Percentiles rank a stretch among this genome's conserved stretches.
Conservation (phyloP, 805 yeast genomes). For the Schizosaccharomyces lindneri region DNA sequence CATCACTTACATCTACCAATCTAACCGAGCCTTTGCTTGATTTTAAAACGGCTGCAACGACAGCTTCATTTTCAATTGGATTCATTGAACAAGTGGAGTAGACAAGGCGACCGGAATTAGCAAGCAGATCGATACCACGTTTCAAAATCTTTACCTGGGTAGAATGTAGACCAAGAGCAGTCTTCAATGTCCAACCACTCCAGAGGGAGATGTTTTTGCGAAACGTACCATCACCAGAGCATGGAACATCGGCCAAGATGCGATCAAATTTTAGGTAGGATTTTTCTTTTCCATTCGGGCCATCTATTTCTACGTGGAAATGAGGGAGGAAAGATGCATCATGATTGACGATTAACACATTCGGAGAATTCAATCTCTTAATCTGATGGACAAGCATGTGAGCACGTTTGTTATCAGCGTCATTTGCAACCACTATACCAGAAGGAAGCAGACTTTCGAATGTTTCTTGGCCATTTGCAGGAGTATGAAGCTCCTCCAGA, state of each 20-base stretch:
- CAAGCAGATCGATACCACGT: slow-evolving; percentile 73
- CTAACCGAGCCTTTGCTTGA: slow-evolving; percentile 35
- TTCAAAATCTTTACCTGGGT: slow-evolving; percentile 69
- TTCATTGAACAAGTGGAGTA: slow-evolving; percentile 91
- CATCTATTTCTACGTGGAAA: slow-evolving; percentile 19
- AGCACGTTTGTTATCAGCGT: slow-evolving; percentile 81
- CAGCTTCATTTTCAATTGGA: slow-evolving; percentile 94
- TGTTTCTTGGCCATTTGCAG: slow-evolving; percentile 5
- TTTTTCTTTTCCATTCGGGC: slow-evolving; percentile 1
- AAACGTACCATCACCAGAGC: slow-evolving; percentile 98
- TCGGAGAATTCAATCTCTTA: slow-evolving; percentile 79
- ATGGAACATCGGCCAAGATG: slow-evolving; percentile 90
- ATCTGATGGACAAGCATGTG: slow-evolving; percentile 97
- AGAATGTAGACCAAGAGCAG: slow-evolving; percentile 71
- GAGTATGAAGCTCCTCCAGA: slow-evolving; percentile 58
- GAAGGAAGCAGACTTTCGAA: slow-evolving; percentile 20
- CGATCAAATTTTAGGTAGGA: slow-evolving; percentile 58
- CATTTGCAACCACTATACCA: slow-evolving; percentile 90
- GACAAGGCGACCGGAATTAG: slow-evolving; percentile 75
- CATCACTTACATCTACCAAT: slow-evolving; percentile 43
- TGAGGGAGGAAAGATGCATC: slow-evolving; percentile 92
- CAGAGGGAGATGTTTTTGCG: slow-evolving; percentile 88
- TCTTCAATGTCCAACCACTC: slow-evolving; percentile 81
- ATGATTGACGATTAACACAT: slow-evolving; percentile 79
- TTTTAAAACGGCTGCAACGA: slow-evolving; percentile 73